Base-by-base conservation (phyloP, 768 basidiomycete genomes). In the Termitomyces sp. region DNA sequence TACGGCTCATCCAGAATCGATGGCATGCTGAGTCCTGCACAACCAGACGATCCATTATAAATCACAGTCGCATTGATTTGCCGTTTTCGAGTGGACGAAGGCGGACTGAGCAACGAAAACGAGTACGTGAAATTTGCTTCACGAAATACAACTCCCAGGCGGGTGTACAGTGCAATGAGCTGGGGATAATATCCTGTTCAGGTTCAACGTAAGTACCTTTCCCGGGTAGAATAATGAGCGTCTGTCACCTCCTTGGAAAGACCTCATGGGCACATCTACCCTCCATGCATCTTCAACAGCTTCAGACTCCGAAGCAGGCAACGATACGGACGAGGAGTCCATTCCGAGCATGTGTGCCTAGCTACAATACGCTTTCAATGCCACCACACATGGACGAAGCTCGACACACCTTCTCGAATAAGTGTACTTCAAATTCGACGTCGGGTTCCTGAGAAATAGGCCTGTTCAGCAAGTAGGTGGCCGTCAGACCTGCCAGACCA, bases 251-350 rank as follows among this genome's bases (percentile, higher is more conserved):
- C 85, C 86, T 77, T 92, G 89, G 67, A 92, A 91, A 1, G 85
- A 85, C 42, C 90, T 74, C 90, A 92, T 92, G 0, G 90, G 90
- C 0, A 91, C 89, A 66, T 92, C 89, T 3, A 91, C 76, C 55
- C 83, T 73, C 78, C 82, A 82, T 51, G 78, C 71, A 37, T 73
- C 66, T 22, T 69, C 69, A 11, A 70, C 59, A 4, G 68, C 75
- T 4, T 73, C 72, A 41, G 50, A 36, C 18, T 73, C 72, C 37
- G 46, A 37, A 34, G 72, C 67, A 18, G 73, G 70, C 6, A 84
- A 54, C 7, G 81, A 81, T 41, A 84, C 74, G 0, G 83, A 86
- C 15, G 83, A 76, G 4, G 84, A 80, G 69, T 89, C 89, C 84
- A 91, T 88, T 12, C 89, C 88, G 11, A 91, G 69, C 33, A 73